These are phyloP conservation scores for Cutaneotrichosporon arboriforme DNA, from an alignment of 1,284 basidiomycete species.

Conservation along the genomic window DNA sequence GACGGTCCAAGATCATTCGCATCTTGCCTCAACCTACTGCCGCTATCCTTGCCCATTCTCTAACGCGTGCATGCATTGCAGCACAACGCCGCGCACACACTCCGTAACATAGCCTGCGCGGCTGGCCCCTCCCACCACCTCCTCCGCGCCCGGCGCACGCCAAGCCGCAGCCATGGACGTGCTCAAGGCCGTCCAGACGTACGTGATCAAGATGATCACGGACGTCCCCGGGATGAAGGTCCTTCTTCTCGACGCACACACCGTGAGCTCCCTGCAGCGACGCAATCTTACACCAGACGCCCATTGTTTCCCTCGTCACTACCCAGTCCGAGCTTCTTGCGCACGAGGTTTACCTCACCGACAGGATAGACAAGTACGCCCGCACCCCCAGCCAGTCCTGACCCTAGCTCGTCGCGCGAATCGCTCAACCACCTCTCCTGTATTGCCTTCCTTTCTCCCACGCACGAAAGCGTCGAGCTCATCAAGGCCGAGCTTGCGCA, in stretches of 20 bases:
- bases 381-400: not conserved
- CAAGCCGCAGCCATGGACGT: slow-evolving; percentile 67
- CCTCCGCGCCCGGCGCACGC: too few relatives aligned
- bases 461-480: slow-evolving; percentile 71
- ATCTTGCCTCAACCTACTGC: too few relatives aligned
- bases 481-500: slow-evolving; percentile 77
- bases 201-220: slow-evolving; percentile 83
- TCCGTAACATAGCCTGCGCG: not conserved
- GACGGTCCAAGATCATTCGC: too few relatives aligned
- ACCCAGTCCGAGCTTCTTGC: slow-evolving; percentile 92
- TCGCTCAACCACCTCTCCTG: slow-evolving; percentile 95
- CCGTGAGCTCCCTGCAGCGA: slow-evolving; percentile 55
- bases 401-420: slow-evolving; percentile 60
- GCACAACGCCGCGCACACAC: not conserved
- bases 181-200: slow-evolving; percentile 88
- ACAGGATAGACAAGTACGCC: slow-evolving; percentile 79
- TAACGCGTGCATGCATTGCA: not conserved
- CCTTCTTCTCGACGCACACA: slow-evolving; percentile 90
- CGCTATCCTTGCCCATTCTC: too few relatives aligned
- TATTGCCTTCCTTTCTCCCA: slow-evolving; percentile 83
- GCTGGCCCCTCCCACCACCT: not conserved
- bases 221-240: slow-evolving; percentile 91
- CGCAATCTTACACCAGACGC: slow-evolving; percentile 59
- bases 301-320: slow-evolving; percentile 89
- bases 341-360: slow-evolving; percentile 96